Percentiles rank a stretch among this genome's conserved stretches.
These are phyloP conservation scores for Clavispora phyllophila DNA, from an alignment of 805 yeast species.

Conservation along the genomic window DNA sequence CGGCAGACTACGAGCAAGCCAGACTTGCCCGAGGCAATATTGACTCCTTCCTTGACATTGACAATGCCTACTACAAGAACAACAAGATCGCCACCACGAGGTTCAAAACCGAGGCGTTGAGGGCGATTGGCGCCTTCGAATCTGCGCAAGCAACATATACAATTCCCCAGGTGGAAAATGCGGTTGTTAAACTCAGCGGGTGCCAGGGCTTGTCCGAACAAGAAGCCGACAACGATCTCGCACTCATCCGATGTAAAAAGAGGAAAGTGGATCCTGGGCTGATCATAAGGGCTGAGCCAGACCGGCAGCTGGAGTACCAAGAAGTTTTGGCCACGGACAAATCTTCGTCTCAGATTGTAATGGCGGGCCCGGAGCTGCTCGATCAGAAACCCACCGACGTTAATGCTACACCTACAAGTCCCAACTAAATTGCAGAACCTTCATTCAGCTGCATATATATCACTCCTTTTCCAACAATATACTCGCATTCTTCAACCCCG, in stretches of 20 bases:
- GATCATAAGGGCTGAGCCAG: too few relatives aligned
- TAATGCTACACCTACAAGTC: not conserved
- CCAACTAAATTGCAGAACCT: not conserved
- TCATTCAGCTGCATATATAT: not conserved
- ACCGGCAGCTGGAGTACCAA: not conserved
- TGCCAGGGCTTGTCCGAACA: slow-evolving; percentile 11
- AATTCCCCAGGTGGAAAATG: slow-evolving; percentile 14
- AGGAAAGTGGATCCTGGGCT: not conserved
- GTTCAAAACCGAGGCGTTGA: slow-evolving; percentile 16
- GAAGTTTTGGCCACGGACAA: not conserved
- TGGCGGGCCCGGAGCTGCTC: not conserved
- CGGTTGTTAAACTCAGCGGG: slow-evolving; percentile 9
- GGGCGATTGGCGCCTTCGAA: slow-evolving; percentile 1
- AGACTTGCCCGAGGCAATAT: slow-evolving; percentile 11
- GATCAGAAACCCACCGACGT: not conserved
- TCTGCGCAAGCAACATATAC: slow-evolving; percentile 5
- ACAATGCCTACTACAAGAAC: slow-evolving; percentile 21
- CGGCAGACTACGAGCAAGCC: slow-evolving; percentile 6
- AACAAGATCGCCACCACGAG: slow-evolving; percentile 30
- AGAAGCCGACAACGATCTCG: slow-evolving; percentile 12
- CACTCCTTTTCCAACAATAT: slow-evolving; percentile 52
- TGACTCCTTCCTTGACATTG: slow-evolving; percentile 18
- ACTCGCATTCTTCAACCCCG: slow-evolving; percentile 80
- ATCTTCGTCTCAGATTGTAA: not conserved
- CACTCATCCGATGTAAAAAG: not conserved